Evolutionary conservation across 2,329 filamentous ascomycete species (phyloP).

Genomic region (Saccharata proteae): DNA sequence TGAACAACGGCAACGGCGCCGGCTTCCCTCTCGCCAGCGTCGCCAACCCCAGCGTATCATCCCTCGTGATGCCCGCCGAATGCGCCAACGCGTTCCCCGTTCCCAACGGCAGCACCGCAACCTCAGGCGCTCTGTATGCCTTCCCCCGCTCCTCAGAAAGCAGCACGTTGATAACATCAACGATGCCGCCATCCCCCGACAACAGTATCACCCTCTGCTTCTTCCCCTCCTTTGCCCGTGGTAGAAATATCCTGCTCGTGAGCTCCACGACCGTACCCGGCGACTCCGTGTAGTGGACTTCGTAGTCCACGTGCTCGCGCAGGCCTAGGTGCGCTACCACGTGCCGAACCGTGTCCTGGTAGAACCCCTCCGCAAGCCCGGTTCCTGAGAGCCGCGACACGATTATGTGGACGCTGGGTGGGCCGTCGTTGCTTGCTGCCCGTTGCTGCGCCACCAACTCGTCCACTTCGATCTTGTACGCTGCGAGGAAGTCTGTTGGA

Average conservation of each 20-base stretch:
- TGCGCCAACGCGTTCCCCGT: constrained; percentile 39
- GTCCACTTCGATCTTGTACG: no score
- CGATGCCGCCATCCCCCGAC: constrained; percentile 76
- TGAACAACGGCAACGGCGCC: constrained; percentile 30
- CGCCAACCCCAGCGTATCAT: constrained; percentile 30
- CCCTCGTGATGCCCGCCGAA: constrained; percentile 25
- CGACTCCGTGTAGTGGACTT: constrained; percentile 51
- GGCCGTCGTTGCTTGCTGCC: no score
- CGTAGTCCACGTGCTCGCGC: constrained; percentile 28
- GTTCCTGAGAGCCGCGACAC: constrained; percentile 35
- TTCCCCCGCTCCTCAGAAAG: constrained; percentile 18
- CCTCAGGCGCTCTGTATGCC: constrained; percentile 13
- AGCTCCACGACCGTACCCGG: constrained; percentile 54
- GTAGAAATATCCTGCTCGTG: constrained; percentile 37
- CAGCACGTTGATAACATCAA: constrained; percentile 68
- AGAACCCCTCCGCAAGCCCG: constrained; percentile 28
- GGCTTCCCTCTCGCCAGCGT: constrained; percentile 23
- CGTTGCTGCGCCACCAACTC: no score
- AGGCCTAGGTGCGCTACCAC: constrained; percentile 32
- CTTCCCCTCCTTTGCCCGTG: constrained; percentile 34
- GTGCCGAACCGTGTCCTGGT: constrained; percentile 23
- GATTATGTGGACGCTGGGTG: constrained; percentile 33
- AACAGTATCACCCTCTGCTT: constrained; percentile 54
- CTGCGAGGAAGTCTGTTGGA: no score
- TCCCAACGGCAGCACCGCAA: constrained; percentile 43